These are phyloP conservation scores for Sphaerulina vaccinii DNA, from an alignment of 2,329 filamentous ascomycete genomes.

Conservation along the genomic window DNA sequence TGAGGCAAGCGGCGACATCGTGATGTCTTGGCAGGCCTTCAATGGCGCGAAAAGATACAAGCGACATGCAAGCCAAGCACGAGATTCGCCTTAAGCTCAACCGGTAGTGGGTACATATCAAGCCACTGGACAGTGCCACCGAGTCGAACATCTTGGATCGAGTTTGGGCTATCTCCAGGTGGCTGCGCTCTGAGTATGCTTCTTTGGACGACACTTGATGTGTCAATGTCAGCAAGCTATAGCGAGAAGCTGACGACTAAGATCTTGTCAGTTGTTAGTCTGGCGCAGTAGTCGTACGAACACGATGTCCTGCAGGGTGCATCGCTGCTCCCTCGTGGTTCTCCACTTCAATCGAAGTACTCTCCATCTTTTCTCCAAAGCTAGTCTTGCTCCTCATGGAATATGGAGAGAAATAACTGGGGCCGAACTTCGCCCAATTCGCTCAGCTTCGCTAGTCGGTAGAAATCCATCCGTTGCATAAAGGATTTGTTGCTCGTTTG, in stretches of 20 bases:
- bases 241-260: neutral
- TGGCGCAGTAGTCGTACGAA: neutral
- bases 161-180: neutral
- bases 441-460: constrained; percentile 4
- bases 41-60: constrained; percentile 9
- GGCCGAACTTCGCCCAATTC: constrained; percentile 2
- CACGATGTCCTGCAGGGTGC: constrained; percentile 1
- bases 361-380: constrained; percentile 15
- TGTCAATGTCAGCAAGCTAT: neutral
- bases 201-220: neutral
- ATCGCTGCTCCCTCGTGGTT: constrained; percentile 8
- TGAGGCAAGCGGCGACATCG: constrained; percentile 14
- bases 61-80: constrained; percentile 1
- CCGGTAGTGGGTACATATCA: constrained; percentile 8
- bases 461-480: constrained; percentile 1
- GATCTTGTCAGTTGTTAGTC: neutral
- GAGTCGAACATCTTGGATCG: neutral
- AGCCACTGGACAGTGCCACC: constrained; percentile 1
- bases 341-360: constrained; percentile 7
- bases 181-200: neutral
- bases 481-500: neutral
- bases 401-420: neutral
- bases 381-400: constrained; percentile 9
- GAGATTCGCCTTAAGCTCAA: neutral
- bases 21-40: constrained; percentile 15